Base-by-base conservation (phyloP, 768 basidiomycete genomes). In the Hypsizygus marmoreus region DNA sequence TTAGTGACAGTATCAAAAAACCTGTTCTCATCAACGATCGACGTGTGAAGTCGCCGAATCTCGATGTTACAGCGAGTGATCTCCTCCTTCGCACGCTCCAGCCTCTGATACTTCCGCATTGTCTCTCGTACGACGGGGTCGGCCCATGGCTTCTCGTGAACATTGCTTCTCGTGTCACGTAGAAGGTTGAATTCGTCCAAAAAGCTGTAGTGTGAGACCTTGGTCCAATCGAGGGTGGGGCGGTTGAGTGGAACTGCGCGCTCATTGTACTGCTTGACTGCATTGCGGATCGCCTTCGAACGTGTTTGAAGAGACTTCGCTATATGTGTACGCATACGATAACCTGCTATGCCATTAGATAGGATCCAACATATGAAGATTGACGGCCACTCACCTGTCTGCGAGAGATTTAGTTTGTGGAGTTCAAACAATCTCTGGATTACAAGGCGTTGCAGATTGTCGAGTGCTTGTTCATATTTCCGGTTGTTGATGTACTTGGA, bases 351-450 rank as follows among this genome's bases (percentile, higher is more conserved):
- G 28, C 23, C 14, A 22, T 23, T 39, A 22, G n/a, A 3, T 9
- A 5, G n/a, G n/a, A n/a, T n/a, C n/a, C n/a, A n/a, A n/a, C n/a
- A n/a, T n/a, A n/a, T n/a, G n/a, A n/a, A n/a, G n/a, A n/a, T n/a
- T n/a, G n/a, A n/a, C n/a, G n/a, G n/a, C n/a, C n/a, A 36, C 4
- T 4, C 69, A 36, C 71, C 69, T 8, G 62, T 70, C 2, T 52
- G 43, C 13, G 61, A 51, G 14, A 70, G 50, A 51, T 71, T 70
- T 20, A 68, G 43, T 47, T 65, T 67, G n/a, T 66, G 66, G 6
- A 73, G 56, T 50, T 74, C 68, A 52, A 72, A 70, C 34, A 36
- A 20, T 10, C 34, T 17, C 12, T 36, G 34, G 17, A 36, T 36
- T 10, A 36, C 34, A 36, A 36, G 34, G 16, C 22, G 17, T 16